Conservation (phyloP, 202 grass and related monocot species). For the Alloteropsis angusta region DNA sequence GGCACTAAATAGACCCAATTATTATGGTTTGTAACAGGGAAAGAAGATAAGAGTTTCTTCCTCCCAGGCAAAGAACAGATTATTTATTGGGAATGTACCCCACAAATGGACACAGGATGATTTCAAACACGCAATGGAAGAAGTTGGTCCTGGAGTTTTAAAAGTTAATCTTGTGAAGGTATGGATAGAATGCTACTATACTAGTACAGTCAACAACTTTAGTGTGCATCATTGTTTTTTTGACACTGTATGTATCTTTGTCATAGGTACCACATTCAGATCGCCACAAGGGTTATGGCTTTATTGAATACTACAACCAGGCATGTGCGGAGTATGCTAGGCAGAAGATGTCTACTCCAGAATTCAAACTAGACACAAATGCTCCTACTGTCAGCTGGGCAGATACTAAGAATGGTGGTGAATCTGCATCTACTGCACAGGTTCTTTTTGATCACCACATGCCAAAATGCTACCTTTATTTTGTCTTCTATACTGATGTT, state of each 20-base stretch:
- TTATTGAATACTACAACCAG: slow-evolving; percentile 91
- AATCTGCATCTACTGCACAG: slow-evolving; percentile 55
- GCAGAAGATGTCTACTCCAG: slow-evolving; percentile 70
- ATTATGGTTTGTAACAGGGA: slow-evolving; percentile 43
- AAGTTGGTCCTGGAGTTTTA: slow-evolving; percentile 77
- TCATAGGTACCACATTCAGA: slow-evolving; percentile 48
- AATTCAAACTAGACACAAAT: slow-evolving; percentile 80
- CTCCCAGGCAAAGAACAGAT: slow-evolving; percentile 66
- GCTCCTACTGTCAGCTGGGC: slow-evolving; percentile 82
- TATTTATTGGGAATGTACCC: slow-evolving; percentile 88
- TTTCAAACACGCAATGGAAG: slow-evolving; percentile 49
- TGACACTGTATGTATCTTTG: slow-evolving; percentile 16
- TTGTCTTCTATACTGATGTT: slow-evolving; percentile 9
- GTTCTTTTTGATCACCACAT: slow-evolving; percentile 28
- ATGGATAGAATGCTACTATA: background rate
- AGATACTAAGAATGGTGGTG: slow-evolving; percentile 55
- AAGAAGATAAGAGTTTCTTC: slow-evolving; percentile 64
- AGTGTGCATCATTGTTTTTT: slow-evolving; percentile 5
- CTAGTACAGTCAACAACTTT: slow-evolving; percentile 3
- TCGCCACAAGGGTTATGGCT: slow-evolving; percentile 67
- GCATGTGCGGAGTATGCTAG: slow-evolving; percentile 84
- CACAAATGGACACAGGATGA: slow-evolving; percentile 54
- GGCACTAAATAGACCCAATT: slow-evolving; percentile 1
- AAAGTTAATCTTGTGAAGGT: slow-evolving; percentile 74
- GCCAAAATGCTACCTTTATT: background rate